Evolutionary conservation across 2,329 filamentous ascomycete genomes (phyloP).

Genomic region (Penicillium sp.): DNA sequence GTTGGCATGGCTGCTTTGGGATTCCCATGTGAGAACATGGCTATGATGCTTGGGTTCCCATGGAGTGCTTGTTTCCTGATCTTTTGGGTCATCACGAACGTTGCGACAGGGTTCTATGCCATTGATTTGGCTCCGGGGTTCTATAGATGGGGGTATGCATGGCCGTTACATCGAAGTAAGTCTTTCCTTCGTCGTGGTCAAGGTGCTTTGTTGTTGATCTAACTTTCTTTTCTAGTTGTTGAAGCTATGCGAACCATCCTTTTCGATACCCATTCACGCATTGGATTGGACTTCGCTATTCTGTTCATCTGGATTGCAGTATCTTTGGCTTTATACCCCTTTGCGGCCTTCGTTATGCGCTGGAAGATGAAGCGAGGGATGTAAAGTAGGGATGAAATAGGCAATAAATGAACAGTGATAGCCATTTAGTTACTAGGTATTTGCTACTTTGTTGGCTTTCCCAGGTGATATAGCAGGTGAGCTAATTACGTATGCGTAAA

Average conservation of each 20-base stretch:
- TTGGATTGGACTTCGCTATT: constrained; percentile 61
- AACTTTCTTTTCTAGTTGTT: constrained; percentile 45
- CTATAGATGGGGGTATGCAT: constrained; percentile 62
- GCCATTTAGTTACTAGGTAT: background rate
- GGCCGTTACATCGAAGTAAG: constrained; percentile 60
- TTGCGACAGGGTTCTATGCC: constrained; percentile 59
- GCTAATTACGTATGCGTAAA: background rate
- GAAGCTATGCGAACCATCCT: constrained; percentile 59
- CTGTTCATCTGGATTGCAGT: constrained; percentile 54
- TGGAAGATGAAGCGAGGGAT: constrained; percentile 33
- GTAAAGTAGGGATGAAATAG: background rate
- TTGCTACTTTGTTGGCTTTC: background rate
- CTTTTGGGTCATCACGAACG: constrained; percentile 67
- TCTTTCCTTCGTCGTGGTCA: constrained; percentile 1
- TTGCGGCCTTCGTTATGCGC: constrained; percentile 31
- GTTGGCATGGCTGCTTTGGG: constrained; percentile 63
- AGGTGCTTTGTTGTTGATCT: background rate
- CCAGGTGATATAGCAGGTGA: background rate
- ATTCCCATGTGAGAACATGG: constrained; percentile 63
- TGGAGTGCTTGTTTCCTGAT: constrained; percentile 64
- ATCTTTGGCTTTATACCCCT: constrained; percentile 28
- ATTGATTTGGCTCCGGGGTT: constrained; percentile 59
- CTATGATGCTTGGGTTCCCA: constrained; percentile 60
- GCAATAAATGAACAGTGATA: too few species aligned
- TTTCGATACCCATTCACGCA: constrained; percentile 58